These are phyloP conservation scores for Camelina hispida DNA, from an alignment of 345 rosid species.

Conservation along the genomic window DNA sequence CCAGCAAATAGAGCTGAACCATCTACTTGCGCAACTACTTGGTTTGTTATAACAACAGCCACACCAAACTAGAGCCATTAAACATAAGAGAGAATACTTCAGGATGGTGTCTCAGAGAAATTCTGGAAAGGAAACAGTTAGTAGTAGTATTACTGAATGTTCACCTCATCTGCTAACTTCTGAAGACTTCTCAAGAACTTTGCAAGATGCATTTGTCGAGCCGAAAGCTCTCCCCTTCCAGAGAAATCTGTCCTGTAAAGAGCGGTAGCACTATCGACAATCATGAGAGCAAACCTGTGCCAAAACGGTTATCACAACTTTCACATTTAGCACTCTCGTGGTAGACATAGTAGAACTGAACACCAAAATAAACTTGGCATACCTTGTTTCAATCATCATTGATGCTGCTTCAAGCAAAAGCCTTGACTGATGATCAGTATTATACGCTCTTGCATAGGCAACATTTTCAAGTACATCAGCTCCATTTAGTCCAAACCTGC, in stretches of 20 bases:
- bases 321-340: constrained; percentile 13
- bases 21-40: constrained; percentile 99
- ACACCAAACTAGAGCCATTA: constrained; percentile 74
- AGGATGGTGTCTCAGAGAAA: constrained; percentile 6
- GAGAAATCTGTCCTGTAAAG: constrained; percentile 93
- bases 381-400: constrained; percentile 99
- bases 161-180: constrained; percentile 96
- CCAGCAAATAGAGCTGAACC: constrained; percentile 96
- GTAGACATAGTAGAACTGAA: background rate
- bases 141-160: background rate
- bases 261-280: constrained; percentile 96
- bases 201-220: constrained; percentile 98
- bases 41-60: constrained; percentile 92
- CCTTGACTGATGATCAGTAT: constrained; percentile 96
- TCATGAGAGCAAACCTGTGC: constrained; percentile 87
- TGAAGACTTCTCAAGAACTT: constrained; percentile 96
- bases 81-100: constrained; percentile 12
- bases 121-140: constrained; percentile 47
- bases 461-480: constrained; percentile 97
- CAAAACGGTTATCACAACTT: constrained; percentile 30
- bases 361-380: constrained; percentile 8
- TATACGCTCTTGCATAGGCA: constrained; percentile 97
- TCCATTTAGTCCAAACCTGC: constrained; percentile 89
- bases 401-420: constrained; percentile 99
- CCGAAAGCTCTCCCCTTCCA: constrained; percentile 96